phyloP scores from a whole-genome alignment of 148 eudicot genomes.

The Chenopodium formosanum region DNA sequence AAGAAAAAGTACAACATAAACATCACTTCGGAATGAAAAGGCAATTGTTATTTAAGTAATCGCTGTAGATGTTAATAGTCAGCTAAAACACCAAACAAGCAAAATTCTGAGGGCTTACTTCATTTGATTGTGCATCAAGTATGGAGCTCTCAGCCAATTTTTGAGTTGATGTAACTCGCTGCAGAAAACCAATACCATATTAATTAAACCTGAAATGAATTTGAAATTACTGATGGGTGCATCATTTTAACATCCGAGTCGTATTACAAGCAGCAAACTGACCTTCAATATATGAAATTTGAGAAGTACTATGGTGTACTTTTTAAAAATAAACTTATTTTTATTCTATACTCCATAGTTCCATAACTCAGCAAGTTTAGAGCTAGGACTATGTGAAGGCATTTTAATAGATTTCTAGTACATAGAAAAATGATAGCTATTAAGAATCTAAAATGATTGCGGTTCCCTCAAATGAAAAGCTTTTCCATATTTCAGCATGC shows the following conservation, averaged over 20 bases:
- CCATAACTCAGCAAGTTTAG: background rate
- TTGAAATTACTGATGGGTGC: background rate
- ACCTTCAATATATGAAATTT: background rate
- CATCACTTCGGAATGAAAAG: background rate
- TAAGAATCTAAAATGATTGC: background rate
- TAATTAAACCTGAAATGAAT: conserved; percentile 9
- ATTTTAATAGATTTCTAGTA: background rate
- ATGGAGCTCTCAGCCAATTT: conserved; percentile 91
- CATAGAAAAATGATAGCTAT: background rate
- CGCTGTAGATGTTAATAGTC: background rate
- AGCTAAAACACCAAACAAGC: background rate
- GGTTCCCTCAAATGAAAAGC: background rate
- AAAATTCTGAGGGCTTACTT: conserved; percentile 47
- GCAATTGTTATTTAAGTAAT: background rate
- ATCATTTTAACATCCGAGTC: background rate
- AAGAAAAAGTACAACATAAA: conserved; percentile 12
- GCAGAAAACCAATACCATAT: conserved; percentile 24
- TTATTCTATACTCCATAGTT: background rate
- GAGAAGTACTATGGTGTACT: background rate
- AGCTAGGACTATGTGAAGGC: background rate
- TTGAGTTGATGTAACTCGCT: conserved; percentile 89
- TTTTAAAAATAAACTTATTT: background rate
- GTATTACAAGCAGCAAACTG: conserved; percentile 1
- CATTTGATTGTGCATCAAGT: conserved; percentile 78
- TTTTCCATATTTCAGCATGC: background rate